phyloP scores from a whole-genome alignment of 768 basidiomycete genomes.

The Amyloporia xantha region DNA sequence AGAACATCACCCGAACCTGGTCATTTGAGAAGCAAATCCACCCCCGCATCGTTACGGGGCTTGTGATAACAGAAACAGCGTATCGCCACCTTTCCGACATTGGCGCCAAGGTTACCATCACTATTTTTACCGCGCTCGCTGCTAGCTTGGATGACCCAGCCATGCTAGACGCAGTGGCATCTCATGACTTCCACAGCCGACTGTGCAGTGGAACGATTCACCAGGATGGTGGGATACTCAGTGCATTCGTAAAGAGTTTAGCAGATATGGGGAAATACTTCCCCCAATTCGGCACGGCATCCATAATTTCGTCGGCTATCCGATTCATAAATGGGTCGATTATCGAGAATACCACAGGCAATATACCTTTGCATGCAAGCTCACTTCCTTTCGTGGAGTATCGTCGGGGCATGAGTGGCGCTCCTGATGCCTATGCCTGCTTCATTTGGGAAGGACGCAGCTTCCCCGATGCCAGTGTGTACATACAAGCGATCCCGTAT shows the following conservation, averaged over 20 bases:
- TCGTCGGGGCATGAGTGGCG: background rate
- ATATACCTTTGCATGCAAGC: background rate
- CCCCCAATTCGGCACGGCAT: background rate
- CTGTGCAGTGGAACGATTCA: background rate
- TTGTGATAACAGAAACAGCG: background rate
- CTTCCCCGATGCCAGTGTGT: background rate
- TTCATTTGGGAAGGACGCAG: constrained; percentile 1
- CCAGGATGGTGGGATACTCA: background rate
- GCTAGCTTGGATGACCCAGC: background rate
- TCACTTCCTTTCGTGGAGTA: constrained; percentile 1
- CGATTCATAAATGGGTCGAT: background rate
- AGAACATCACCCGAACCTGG: background rate
- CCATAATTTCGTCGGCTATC: background rate
- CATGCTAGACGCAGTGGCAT: background rate
- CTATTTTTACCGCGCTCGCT: background rate
- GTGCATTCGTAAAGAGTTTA: background rate
- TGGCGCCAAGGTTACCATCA: background rate
- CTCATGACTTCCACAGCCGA: background rate
- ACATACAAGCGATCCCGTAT: background rate
- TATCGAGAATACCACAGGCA: background rate
- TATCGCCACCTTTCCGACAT: background rate
- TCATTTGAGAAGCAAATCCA: background rate
- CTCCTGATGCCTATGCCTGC: background rate
- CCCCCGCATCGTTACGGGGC: background rate
- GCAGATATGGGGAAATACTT: background rate